Base-by-base conservation (phyloP, 805 yeast species). In the Candida palmyrensis region DNA sequence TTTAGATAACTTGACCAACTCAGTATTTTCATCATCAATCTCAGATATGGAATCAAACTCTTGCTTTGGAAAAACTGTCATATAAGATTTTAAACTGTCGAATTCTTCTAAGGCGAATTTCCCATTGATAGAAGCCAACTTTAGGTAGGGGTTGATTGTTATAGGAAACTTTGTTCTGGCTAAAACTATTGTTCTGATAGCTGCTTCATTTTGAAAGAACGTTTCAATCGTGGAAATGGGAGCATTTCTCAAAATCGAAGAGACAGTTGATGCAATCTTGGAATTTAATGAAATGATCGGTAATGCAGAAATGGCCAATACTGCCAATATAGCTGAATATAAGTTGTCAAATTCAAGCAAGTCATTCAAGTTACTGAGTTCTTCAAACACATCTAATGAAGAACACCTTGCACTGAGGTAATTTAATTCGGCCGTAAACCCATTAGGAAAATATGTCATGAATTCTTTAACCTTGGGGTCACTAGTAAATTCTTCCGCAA, bases 111-210 rank as follows among this genome's bases (percentile, higher is more conserved):
- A 63, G 0, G 95, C 92, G 47, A 80, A 73, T 24, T 72, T 73
- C 0, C 82, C 77, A 44, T 83, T 82, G 18, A 78, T 70, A 7
- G 80, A 62, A 10, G 80, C 64, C 9, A 86, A 44, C 34, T 75
- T 68, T 25, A 87, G 55, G 37, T 79, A 77, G 1, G 90, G 79
- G 2, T 69, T 53, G 12, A 85, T 53, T 2, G 77, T 57, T 22
- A 69, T 64, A 0, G 97, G 97, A 40, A 85, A 72, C 48, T 89
- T 87, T 0, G 92, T 81, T 40, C 80, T 68, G 1, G 85, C 59
- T 18, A 86, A 50, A 11, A 73, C 60, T 19, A 79, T 47, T 3
- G 69, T 50, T 31, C 67, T 65, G 15, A 59, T 59, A 1, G 72
- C 62, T 1, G 64, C 55, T n/a, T 65, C 64, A 33, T 66, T 59